Evolutionary conservation across 176 grass and related monocot genomes (phyloP).

Genomic region (Elymus sibiricus): DNA sequence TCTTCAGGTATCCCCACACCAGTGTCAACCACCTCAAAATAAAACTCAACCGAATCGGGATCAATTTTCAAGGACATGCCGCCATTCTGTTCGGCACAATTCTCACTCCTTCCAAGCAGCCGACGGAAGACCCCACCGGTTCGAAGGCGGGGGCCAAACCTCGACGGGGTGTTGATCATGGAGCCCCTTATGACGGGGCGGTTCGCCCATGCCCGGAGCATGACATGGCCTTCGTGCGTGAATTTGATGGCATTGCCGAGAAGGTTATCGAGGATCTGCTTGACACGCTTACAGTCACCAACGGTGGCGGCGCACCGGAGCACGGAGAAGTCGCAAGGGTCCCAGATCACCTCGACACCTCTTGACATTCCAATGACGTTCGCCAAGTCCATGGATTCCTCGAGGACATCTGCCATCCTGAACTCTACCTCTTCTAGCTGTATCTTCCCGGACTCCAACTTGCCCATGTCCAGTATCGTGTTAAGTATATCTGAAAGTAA

Average conservation of each 20-base stretch:
- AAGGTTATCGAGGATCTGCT: constrained; percentile 76
- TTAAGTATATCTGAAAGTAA: constrained; percentile 60
- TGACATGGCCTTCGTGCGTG: constrained; percentile 47
- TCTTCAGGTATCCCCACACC: too few species aligned
- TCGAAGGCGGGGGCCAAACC: background rate
- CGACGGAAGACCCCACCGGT: background rate
- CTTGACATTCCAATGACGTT: constrained; percentile 43
- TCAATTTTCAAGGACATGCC: constrained; percentile 17
- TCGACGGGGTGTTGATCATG: constrained; percentile 2
- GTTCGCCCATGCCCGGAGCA: constrained; percentile 62
- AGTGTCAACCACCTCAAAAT: constrained; percentile 74
- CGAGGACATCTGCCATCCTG: constrained; percentile 55
- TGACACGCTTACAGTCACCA: constrained; percentile 55
- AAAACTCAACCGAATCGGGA: constrained; percentile 44
- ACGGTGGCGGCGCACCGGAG: constrained; percentile 24
- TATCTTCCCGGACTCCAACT: constrained; percentile 82
- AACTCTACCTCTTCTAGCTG: constrained; percentile 63
- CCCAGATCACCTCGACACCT: constrained; percentile 74
- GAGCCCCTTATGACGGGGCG: constrained; percentile 13
- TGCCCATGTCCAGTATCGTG: constrained; percentile 66
- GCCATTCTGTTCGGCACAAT: background rate
- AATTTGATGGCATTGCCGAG: constrained; percentile 83
- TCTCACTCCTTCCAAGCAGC: constrained; percentile 7
- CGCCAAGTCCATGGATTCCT: constrained; percentile 63
- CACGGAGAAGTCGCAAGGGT: constrained; percentile 71